These are phyloP conservation scores for Cicer judaicum DNA, from an alignment of 306 rosid species.

Conservation along the genomic window DNA sequence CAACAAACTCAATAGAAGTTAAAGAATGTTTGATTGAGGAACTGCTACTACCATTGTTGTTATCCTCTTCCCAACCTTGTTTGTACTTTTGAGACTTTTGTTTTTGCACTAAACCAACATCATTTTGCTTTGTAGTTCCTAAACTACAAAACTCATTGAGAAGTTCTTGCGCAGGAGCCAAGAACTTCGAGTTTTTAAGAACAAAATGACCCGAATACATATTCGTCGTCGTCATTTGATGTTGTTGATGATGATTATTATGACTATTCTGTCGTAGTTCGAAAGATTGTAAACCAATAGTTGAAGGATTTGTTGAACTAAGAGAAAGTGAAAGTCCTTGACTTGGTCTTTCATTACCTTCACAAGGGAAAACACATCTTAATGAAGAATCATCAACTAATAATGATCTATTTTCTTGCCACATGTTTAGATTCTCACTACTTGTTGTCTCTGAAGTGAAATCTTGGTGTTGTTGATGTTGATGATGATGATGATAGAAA, in stretches of 20 bases:
- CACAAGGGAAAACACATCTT: slow-evolving; percentile 82
- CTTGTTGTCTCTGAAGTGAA: slow-evolving; percentile 51
- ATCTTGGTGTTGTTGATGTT: slow-evolving; percentile 34
- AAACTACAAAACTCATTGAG: slow-evolving; percentile 88
- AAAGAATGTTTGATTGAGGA: slow-evolving; percentile 63
- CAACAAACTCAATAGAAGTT: slow-evolving; percentile 76
- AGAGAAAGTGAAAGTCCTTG: slow-evolving; percentile 95
- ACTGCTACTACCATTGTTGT: slow-evolving; percentile 26
- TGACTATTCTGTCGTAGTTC: slow-evolving; percentile 61
- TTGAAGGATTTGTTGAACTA: slow-evolving; percentile 69
- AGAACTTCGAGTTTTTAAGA: slow-evolving; percentile 68
- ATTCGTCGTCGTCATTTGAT: slow-evolving; percentile 8
- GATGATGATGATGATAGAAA: slow-evolving; percentile 49
- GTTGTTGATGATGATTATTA: slow-evolving; percentile 35
- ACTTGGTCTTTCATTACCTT: slow-evolving; percentile 86
- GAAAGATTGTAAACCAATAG: slow-evolving; percentile 72
- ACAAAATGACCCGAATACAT: slow-evolving; percentile 45
- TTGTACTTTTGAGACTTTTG: slow-evolving; percentile 54
- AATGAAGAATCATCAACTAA: slow-evolving; percentile 73
- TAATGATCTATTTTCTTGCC: slow-evolving; percentile 55
- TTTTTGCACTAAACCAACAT: slow-evolving; percentile 38
- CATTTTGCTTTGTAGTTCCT: slow-evolving; percentile 57
- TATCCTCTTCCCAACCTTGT: slow-evolving; percentile 54
- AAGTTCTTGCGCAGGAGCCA: slow-evolving; percentile 74
- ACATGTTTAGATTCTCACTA: slow-evolving; percentile 55